Evolutionary conservation across 805 yeast species (phyloP), one percentile per base, ranked within the genome.

Genomic region (Metschnikowia arizonensis): DNA sequence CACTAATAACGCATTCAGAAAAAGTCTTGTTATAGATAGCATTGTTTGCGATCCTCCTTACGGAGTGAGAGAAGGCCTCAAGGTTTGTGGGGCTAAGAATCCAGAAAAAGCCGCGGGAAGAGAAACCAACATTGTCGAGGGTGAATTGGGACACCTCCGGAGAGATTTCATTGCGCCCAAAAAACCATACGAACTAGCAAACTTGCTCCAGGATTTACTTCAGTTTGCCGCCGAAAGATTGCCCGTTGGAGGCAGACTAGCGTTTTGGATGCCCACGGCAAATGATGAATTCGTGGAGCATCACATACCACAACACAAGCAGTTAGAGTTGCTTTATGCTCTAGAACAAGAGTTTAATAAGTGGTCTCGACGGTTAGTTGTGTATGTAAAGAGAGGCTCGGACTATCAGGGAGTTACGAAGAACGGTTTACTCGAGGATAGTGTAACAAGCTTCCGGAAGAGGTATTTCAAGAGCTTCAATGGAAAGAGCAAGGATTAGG

Each of bases 241-340:
- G 44, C 86, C 85, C 0, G 65, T 80, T 2, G 79, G 78, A 6
- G 96, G 97, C 0, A 71, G 98, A 51, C 71, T 93, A 29, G 87
- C 93, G 23, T 90, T 89, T 63, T 93, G 99, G 99, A 88, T 90
- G 93, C 99, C 99, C 0, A 85, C 95, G 1, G 95, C 97, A 1
- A 89, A 90, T 60, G 95, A 87, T 57, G 95, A 86, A 53, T 81
- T 77, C 51, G 73, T 79, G 29, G 78, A 74, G 46, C 79, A 85
- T 37, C 70, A 76, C 43, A 80, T 90, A 21, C 98, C 98, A 4
- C 81, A 79, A 54, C 97, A 93, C 63, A 73, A 78, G 49, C 78
- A 77, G 34, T 63, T 93, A 47, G 85, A 85, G 56, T 70, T 89
- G 54, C 67, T 83, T 39, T 81, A 85, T 53, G 80, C 82, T 48